Conservation (phyloP, 768 basidiomycete species). For the Rhizopogon roseolus region DNA sequence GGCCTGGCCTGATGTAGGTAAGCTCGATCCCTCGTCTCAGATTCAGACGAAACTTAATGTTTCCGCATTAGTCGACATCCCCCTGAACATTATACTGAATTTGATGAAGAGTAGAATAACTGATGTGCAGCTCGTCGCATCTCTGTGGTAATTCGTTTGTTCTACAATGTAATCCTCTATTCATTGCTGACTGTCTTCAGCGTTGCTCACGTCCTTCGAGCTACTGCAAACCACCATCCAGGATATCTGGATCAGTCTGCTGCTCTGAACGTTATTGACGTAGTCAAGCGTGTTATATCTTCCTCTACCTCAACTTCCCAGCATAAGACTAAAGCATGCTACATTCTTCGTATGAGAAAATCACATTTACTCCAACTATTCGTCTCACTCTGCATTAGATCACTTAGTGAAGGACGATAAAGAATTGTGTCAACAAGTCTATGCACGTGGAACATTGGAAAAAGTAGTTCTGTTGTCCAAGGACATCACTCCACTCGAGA, state of each 20-base stretch:
- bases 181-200: slow-evolving; percentile 25
- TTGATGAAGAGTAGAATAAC: slow-evolving; percentile 54
- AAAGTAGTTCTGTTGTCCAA: slow-evolving; percentile 49
- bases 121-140: slow-evolving; percentile 67
- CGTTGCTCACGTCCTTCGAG: slow-evolving; percentile 58
- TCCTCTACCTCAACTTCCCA: slow-evolving; percentile 36
- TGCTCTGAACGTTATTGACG: slow-evolving; percentile 60
- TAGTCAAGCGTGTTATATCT: slow-evolving; percentile 57
- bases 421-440: slow-evolving; percentile 60
- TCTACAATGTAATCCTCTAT: background rate
- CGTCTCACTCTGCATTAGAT: slow-evolving; percentile 31
- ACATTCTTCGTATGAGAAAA: slow-evolving; percentile 58
- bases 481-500: slow-evolving; percentile 46
- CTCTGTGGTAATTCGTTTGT: slow-evolving; percentile 48
- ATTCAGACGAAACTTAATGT: slow-evolving; percentile 2
- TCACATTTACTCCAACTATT: background rate
- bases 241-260: slow-evolving; percentile 38
- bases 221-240: slow-evolving; percentile 30
- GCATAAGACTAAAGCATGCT: slow-evolving; percentile 64
- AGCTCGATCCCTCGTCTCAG: slow-evolving; percentile 18
- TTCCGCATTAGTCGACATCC: slow-evolving; percentile 5
- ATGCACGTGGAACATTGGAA: slow-evolving; percentile 62
- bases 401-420: slow-evolving; percentile 69
- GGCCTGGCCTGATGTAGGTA: slow-evolving; percentile 34
- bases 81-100: slow-evolving; percentile 39